Conservation (phyloP, 176 grass and related monocot genomes). For the Saccharum spontaneum region DNA sequence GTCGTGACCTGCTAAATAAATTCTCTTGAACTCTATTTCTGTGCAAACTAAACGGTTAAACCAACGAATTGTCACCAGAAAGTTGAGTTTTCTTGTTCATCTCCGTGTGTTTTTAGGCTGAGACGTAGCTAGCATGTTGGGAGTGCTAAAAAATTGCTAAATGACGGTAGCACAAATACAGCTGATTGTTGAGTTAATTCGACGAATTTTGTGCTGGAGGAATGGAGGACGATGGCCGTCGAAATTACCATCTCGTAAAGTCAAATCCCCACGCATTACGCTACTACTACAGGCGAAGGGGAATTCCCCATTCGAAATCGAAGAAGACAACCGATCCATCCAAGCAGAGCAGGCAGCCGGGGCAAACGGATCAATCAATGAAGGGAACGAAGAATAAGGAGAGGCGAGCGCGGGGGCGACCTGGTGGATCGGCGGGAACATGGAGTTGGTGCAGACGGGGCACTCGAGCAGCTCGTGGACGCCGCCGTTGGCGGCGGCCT, state of each 20-base stretch:
- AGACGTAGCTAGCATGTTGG: neutral
- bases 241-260: neutral
- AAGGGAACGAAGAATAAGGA: neutral
- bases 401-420: conserved; percentile 8
- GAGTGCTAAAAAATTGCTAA: neutral
- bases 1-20: neutral
- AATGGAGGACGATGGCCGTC: neutral
- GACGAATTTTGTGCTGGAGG: neutral
- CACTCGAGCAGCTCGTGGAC: conserved; percentile 98
- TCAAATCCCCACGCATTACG: neutral
- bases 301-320: conserved; percentile 1
- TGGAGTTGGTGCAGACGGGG: conserved; percentile 97
- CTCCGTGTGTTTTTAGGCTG: neutral
- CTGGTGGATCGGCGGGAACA: conserved; percentile 98
- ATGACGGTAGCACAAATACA: neutral
- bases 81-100: neutral
- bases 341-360: neutral
- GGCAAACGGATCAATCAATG: neutral
- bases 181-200: neutral
- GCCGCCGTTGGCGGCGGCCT: conserved; percentile 36
- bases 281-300: neutral
- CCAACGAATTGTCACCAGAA: neutral
- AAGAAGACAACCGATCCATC: neutral
- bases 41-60: neutral
- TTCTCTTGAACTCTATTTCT: neutral